phyloP scores from a whole-genome alignment of 768 basidiomycete species.

The Infundibulicybe gibba region DNA sequence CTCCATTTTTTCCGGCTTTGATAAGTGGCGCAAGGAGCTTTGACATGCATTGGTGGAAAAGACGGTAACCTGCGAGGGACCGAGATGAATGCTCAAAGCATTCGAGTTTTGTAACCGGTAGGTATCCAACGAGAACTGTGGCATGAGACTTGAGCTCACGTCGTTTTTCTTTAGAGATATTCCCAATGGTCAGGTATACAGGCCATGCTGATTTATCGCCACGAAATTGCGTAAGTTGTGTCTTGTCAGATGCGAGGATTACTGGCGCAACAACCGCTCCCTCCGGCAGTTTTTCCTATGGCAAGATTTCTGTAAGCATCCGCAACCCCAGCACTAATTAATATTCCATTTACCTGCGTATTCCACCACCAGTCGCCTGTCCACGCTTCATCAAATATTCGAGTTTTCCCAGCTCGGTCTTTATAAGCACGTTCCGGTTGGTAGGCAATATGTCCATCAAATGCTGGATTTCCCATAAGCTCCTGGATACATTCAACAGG shows the following conservation, averaged over 20 bases:
- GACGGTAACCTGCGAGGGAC: constrained; percentile 15
- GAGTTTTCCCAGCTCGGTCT: constrained; percentile 12
- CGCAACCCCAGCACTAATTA: background rate
- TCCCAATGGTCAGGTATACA: constrained; percentile 32
- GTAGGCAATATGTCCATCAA: constrained; percentile 19
- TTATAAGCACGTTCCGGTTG: constrained; percentile 17
- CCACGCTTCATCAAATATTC: constrained; percentile 5
- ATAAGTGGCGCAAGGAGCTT: constrained; percentile 23
- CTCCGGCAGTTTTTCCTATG: constrained; percentile 2
- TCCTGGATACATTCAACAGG: constrained; percentile 19
- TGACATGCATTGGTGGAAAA: constrained; percentile 29
- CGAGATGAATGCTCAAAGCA: constrained; percentile 11
- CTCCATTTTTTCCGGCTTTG: constrained; percentile 25
- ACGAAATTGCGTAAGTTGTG: constrained; percentile 19
- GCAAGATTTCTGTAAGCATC: background rate
- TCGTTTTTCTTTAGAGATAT: constrained; percentile 21
- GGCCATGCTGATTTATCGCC: constrained; percentile 30
- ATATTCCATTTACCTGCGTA: constrained; percentile 13
- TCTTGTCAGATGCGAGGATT: constrained; percentile 22
- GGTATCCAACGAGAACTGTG: constrained; percentile 25
- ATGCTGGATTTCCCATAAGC: constrained; percentile 23
- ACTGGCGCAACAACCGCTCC: constrained; percentile 20
- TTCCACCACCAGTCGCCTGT: constrained; percentile 18
- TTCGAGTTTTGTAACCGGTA: constrained; percentile 26
- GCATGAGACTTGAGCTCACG: constrained; percentile 19